phyloP scores from a whole-genome alignment of 305 asterid genomes.

The Fraxinus paxiana region DNA sequence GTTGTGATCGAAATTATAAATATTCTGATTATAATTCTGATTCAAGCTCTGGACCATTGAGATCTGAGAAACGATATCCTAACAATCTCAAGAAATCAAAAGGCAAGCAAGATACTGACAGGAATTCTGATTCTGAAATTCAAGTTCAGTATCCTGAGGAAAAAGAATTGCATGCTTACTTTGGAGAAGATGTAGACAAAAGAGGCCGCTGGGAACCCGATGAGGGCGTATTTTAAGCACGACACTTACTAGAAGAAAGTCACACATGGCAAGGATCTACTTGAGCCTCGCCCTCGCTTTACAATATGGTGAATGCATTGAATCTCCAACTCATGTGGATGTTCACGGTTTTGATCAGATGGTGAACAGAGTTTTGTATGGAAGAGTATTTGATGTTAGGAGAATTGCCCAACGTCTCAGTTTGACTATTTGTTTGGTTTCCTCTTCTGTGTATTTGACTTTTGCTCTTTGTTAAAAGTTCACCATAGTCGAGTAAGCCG shows the following conservation, averaged over 20 bases:
- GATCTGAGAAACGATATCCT: constrained; percentile 11
- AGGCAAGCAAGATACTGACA: constrained; percentile 29
- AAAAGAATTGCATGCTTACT: constrained; percentile 1
- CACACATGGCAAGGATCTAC: neutral
- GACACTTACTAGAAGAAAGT: constrained; percentile 12
- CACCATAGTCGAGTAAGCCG: neutral
- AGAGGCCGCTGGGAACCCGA: constrained; percentile 62
- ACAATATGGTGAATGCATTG: neutral
- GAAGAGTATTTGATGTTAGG: neutral
- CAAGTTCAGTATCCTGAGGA: constrained; percentile 10
- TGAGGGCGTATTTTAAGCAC: constrained; percentile 20
- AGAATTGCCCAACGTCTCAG: neutral
- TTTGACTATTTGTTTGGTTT: neutral
- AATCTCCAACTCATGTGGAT: neutral
- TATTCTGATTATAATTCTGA: constrained; percentile 26
- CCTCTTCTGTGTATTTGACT: neutral
- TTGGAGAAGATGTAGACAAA: constrained; percentile 26
- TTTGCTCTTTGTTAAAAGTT: neutral
- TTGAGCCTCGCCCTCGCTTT: neutral
- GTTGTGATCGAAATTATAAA: constrained; percentile 13
- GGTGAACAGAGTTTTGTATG: neutral
- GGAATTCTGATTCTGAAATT: constrained; percentile 22
- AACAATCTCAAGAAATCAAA: constrained; percentile 24
- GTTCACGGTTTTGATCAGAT: neutral
- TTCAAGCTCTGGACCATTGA: constrained; percentile 22